Evolutionary conservation across 2,329 filamentous ascomycete species (phyloP).

Genomic region (Neonectria faginata): DNA sequence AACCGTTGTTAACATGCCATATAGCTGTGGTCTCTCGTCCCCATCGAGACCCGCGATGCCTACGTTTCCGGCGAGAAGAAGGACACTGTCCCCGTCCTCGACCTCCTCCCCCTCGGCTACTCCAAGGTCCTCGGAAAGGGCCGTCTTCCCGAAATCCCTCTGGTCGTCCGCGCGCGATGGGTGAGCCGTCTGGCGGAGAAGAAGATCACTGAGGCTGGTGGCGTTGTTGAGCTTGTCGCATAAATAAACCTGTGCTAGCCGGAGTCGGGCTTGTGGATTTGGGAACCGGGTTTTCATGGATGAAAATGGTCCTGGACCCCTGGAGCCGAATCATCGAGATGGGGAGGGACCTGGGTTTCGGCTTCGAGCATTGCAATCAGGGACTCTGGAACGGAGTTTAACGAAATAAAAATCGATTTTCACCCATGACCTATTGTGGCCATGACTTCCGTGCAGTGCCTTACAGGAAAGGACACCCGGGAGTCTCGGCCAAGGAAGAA

Average conservation of each 20-base stretch:
- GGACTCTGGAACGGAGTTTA: constrained; percentile 56
- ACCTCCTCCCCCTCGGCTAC: constrained; percentile 97
- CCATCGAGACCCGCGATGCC: constrained; percentile 90
- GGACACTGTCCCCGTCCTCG: constrained; percentile 96
- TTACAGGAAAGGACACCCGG: constrained; percentile 4
- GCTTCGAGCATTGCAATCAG: constrained; percentile 57
- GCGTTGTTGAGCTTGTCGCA: constrained; percentile 94
- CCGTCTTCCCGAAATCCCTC: constrained; percentile 89
- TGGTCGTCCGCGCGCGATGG: constrained; percentile 95
- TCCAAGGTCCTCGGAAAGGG: constrained; percentile 99
- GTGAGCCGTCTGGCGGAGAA: constrained; percentile 96
- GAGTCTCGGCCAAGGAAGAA: constrained; percentile 2
- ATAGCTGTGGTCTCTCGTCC: constrained; percentile 95
- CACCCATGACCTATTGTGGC: constrained; percentile 44
- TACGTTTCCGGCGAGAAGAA: constrained; percentile 84
- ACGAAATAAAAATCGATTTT: constrained; percentile 56
- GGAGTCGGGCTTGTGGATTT: constrained; percentile 51
- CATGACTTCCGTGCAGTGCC: constrained; percentile 15
- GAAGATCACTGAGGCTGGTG: constrained; percentile 99
- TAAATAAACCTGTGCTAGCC: constrained; percentile 56
- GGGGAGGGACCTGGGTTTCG: constrained; percentile 50
- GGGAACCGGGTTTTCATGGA: constrained; percentile 47
- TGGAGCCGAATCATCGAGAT: constrained; percentile 35
- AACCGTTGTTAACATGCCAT: constrained; percentile 44
- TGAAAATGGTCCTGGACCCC: constrained; percentile 42